Conservation (phyloP, 139 green algal genomes). For the Chloropicon primus region DNA sequence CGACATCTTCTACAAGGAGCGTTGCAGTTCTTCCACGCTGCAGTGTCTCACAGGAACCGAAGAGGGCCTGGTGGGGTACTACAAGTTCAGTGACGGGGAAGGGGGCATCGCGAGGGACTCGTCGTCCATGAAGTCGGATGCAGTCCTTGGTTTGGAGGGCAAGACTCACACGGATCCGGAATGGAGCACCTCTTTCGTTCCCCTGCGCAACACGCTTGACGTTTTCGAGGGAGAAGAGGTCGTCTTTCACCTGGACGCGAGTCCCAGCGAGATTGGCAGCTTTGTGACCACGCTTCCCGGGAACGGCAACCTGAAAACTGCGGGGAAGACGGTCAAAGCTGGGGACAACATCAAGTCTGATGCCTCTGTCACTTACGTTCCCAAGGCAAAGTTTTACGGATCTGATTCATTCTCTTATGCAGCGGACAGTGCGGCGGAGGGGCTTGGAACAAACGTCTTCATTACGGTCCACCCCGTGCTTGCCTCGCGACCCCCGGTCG, state of each 20-base stretch:
- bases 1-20: constrained; percentile 4
- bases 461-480: background rate
- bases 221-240: background rate
- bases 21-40: background rate
- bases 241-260: background rate
- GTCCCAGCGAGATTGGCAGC: background rate
- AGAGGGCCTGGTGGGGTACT: constrained; percentile 10
- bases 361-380: background rate
- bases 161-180: constrained; percentile 8
- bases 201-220: background rate
- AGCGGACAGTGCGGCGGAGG: no score
- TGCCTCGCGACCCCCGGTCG: background rate
- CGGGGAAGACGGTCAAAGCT: background rate
- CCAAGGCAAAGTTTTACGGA: background rate
- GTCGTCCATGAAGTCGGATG: background rate
- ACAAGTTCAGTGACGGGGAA: constrained; percentile 1
- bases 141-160: background rate
- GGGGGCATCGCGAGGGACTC: background rate
- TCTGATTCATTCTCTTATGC: background rate
- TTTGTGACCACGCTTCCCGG: background rate
- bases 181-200: constrained; percentile 6
- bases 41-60: constrained; percentile 3
- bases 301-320: background rate
- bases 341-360: background rate
- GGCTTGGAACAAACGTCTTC: background rate